These are phyloP conservation scores for Fomitopsis schrenkii DNA, from an alignment of 1,284 basidiomycete genomes.

Conservation along the genomic window DNA sequence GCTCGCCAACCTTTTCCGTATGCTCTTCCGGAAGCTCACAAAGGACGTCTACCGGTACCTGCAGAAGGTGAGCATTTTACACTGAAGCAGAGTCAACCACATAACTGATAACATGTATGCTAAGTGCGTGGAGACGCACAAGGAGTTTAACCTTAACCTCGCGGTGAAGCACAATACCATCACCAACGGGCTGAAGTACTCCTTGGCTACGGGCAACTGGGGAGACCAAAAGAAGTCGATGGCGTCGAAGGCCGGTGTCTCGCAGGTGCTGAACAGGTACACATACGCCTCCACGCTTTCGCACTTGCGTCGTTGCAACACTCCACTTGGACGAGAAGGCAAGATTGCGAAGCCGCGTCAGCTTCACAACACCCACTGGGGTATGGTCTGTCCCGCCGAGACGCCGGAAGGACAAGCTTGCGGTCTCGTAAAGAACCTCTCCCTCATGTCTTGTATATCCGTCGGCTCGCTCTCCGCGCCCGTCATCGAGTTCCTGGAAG, in stretches of 20 bases:
- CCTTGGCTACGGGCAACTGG: constrained; percentile 99
- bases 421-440: constrained; percentile 97
- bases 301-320: constrained; percentile 97
- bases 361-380: constrained; percentile 99
- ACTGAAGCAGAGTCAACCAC: too few species aligned
- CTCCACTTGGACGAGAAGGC: constrained; percentile 95
- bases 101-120: not conserved
- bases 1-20: constrained; percentile 93
- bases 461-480: constrained; percentile 96
- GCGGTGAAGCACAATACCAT: constrained; percentile 97
- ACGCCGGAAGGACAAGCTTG: constrained; percentile 99
- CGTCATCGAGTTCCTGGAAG: constrained; percentile 97
- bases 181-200: constrained; percentile 98
- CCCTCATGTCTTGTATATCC: constrained; percentile 97
- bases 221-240: constrained; percentile 99
- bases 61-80: constrained; percentile 72
- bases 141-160: constrained; percentile 89
- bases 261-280: constrained; percentile 97
- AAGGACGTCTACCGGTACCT: constrained; percentile 97
- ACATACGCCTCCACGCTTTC: constrained; percentile 98
- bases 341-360: constrained; percentile 99
- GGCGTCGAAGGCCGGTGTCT: constrained; percentile 97
- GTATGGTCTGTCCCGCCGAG: constrained; percentile 99
- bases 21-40: constrained; percentile 96
- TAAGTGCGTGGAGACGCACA: constrained; percentile 95